Base-by-base conservation (phyloP, 139 green algal genomes). In the Chlorella sorokiniana region DNA sequence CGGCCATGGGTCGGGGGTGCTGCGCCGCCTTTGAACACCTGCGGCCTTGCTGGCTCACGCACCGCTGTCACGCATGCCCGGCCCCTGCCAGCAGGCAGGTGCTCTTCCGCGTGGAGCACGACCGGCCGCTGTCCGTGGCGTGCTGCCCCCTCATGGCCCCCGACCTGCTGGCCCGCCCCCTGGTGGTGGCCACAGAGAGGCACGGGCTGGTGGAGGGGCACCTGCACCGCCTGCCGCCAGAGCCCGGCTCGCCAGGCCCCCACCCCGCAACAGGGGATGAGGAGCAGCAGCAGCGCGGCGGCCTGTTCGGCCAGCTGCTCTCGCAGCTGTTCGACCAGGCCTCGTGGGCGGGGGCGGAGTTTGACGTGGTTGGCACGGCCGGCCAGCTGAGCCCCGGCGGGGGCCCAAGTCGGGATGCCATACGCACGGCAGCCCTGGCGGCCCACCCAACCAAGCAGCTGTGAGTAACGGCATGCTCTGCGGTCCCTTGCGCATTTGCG, bases 201-300 rank as follows among this genome's bases (percentile, higher is more conserved):
- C 78, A 89, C 22, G 88, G 88, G 9, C 74, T 91, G 16, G 59
- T 89, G 38, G 83, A 89, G 69, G 64, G 68, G 18, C 81, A 86
- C 48, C 64, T 81, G 11, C 70, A 84, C 22, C 27, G 76, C 0
- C 35, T 84, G 42, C 69, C 44, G 3, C 52, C 45, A 38, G 64
- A 64, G 33, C 69, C 69, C 14, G 62, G 56, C 31, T 81, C 74
- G 18, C 48, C 74, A 6, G 78, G 83, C 10, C 37, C 67, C 1
- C 27, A 41, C 2, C 67, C 68, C 0, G 68, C 51, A 23, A 48
- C 48, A 0, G n/a, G 23, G 14, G 52, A 68, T 42, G 73, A 68
- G 54, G 63, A 67, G 81, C 56, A 67, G 71, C 71, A 78, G 23
- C 77, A 52, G 63, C 74, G 45, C 7, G 83, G 54, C 71, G 78